Base-by-base conservation (phyloP, 495 filamentous ascomycete genomes). In the Wilcoxina mikolae region DNA sequence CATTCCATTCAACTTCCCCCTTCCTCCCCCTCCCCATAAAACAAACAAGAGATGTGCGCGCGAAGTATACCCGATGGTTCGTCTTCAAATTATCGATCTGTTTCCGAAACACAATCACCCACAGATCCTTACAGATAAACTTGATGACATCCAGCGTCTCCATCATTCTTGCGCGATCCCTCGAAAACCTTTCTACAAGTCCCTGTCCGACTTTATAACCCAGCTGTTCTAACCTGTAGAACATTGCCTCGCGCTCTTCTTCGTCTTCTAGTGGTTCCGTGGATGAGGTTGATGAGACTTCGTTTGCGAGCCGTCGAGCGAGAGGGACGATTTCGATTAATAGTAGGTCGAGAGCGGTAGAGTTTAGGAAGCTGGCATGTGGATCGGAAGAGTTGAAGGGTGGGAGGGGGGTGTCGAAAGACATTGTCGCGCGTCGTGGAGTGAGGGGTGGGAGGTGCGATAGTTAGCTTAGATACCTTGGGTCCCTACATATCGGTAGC, bases 41-140 rank as follows among this genome's bases (percentile, higher is more conserved):
- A 7, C 31, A 35, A 15, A 15, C 31, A 35, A 35, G 31, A 15
- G 15, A 35, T 7, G 31, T 15, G 15, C 7, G 31, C 31, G 7
- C 31, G 15, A 35, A 35, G 31, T 35, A 31, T 73, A 87, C 85
- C 62, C 91, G 77, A 66, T 98, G 91, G 68, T 98, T 98, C 12
- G 91, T 98, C 73, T 96, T 98, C 39, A 98, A 73, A 71, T 96
- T 96, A 67, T 98, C 91, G 61, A 96, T 82, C 69, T 95, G 91
- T 70, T 98, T 98, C 67, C 86, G 74, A 69, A 95, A 98, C 28
- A 95, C 76, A 38, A 94, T 74, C 46, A 78, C 85, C 91, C 91
- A 98, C 41, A 98, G 70, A 66, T 98, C 93, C 68, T 96, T 98
- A 76, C 91, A 98, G 29, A 96, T 75, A 65, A 96, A 96, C 68